phyloP scores from a whole-genome alignment of 352 stramenopile species.

The Globisporangium cylindrosporum region DNA sequence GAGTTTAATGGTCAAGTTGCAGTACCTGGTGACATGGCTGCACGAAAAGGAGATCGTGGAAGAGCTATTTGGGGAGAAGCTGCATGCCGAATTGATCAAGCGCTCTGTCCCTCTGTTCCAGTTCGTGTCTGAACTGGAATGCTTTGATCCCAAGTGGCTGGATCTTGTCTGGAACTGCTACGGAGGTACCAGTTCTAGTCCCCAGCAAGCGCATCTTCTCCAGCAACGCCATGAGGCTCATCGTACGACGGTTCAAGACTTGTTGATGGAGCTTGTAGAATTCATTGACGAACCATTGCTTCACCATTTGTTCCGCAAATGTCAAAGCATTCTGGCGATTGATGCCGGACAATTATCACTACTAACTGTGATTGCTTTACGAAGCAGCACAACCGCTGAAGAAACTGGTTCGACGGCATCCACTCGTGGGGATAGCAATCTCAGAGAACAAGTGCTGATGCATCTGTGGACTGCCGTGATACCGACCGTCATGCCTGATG shows the following conservation, averaged over 20 bases:
- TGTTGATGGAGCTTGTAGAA: slow-evolving; percentile 54
- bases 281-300: slow-evolving; percentile 46
- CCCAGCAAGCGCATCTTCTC: background rate
- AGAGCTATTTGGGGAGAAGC: slow-evolving; percentile 57
- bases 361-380: slow-evolving; percentile 29
- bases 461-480: slow-evolving; percentile 41
- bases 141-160: slow-evolving; percentile 35
- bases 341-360: slow-evolving; percentile 36
- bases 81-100: slow-evolving; percentile 72
- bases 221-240: slow-evolving; percentile 50
- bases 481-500: slow-evolving; percentile 15
- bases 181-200: slow-evolving; percentile 18
- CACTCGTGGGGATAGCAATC: background rate
- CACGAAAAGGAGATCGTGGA: slow-evolving; percentile 40
- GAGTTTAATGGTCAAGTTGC: slow-evolving; percentile 24
- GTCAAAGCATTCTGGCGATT: slow-evolving; percentile 22
- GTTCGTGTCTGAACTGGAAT: slow-evolving; percentile 40
- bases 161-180: slow-evolving; percentile 59
- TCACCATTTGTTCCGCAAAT: slow-evolving; percentile 25
- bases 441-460: slow-evolving; percentile 34
- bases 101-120: slow-evolving; percentile 55
- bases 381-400: slow-evolving; percentile 1
- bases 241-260: slow-evolving; percentile 32
- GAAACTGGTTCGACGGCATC: background rate
- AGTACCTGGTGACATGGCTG: slow-evolving; percentile 49